Evolutionary conservation across 257 asterid species (phyloP), one percentile per base, ranked within the genome.

Genomic region (Jacaranda copaia): DNA sequence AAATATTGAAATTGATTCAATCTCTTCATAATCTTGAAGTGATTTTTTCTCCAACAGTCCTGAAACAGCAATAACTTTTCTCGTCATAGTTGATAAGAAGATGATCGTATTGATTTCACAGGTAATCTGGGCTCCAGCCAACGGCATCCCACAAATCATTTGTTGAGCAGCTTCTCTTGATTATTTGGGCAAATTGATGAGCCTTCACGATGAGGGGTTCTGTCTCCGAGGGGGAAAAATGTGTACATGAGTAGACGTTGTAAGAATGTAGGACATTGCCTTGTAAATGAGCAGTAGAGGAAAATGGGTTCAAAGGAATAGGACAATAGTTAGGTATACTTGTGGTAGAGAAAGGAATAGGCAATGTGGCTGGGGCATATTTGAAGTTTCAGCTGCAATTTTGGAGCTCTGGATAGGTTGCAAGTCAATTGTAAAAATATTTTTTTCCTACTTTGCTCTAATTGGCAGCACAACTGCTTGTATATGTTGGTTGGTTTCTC

Each of bases 191-290:
- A 55, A 20, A 62, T 36, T 43, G 83, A 57, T 5, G 63, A 36
- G 81, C 77, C 71, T 74, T 49, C 35, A 32, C 63, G 53, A 71
- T 66, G 20, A 73, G 52, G 81, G 83, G 81, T 38, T n/a, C n/a
- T 63, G 58, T 49, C 56, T 25, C 32, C 2, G 85, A 42, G 87
- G 81, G 79, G 15, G 68, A 58, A 4, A 68, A n/a, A 77, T 38
- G 38, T 88, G 93, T 92, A 89, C 82, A 92, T 84, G 89, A 78
- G 81, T 84, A 82, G 89, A 65, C 73, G 87, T 73, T 84, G 89
- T 84, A 84, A 86, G 87, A 86, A 79, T 20, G 81, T 84, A 82
- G 89, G 76, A 72, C 59, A 67, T 81, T 77, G 80, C 68, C 12
- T 49, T 92, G 97, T 92, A 89, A 85, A 92, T 89, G 89, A 80